Evolutionary conservation across 2,329 filamentous ascomycete species (phyloP).

Genomic region (Aureobasidium vineae): DNA sequence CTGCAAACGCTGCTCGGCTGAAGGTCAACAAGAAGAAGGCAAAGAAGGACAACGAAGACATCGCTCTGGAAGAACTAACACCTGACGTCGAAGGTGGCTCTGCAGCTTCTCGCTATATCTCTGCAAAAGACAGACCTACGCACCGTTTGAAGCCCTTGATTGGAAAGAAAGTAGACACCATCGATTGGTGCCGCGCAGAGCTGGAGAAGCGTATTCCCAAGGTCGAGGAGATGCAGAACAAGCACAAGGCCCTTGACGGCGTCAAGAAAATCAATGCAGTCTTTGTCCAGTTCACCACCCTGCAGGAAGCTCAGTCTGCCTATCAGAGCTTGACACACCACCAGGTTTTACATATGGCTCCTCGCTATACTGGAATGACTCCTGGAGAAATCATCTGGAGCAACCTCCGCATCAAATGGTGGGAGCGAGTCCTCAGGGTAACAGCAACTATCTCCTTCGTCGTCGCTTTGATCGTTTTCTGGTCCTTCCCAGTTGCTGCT

Average conservation of each 20-base stretch:
- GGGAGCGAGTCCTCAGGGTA: constrained; percentile 69
- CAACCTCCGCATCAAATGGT: constrained; percentile 67
- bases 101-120: constrained; percentile 72
- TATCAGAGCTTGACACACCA: constrained; percentile 87
- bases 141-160: constrained; percentile 70
- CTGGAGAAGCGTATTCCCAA: constrained; percentile 72
- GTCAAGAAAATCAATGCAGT: constrained; percentile 67
- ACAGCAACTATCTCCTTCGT: constrained; percentile 71
- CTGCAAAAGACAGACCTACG: constrained; percentile 69
- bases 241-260: constrained; percentile 62
- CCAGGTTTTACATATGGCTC: constrained; percentile 80
- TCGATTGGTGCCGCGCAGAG: constrained; percentile 80
- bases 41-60: constrained; percentile 63
- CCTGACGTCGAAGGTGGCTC: constrained; percentile 66
- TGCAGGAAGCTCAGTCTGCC: constrained; percentile 80
- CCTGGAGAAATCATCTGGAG: constrained; percentile 86
- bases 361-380: constrained; percentile 77
- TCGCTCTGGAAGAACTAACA: constrained; percentile 51
- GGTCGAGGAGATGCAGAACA: constrained; percentile 65
- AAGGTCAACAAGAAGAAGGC: constrained; percentile 65
- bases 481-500: constrained; percentile 70
- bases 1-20: constrained; percentile 68
- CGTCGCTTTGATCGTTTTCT: constrained; percentile 78
- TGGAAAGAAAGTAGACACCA: constrained; percentile 90
- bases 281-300: constrained; percentile 85